Conservation (phyloP, 805 yeast species). For the Blastobotrys parvus region DNA sequence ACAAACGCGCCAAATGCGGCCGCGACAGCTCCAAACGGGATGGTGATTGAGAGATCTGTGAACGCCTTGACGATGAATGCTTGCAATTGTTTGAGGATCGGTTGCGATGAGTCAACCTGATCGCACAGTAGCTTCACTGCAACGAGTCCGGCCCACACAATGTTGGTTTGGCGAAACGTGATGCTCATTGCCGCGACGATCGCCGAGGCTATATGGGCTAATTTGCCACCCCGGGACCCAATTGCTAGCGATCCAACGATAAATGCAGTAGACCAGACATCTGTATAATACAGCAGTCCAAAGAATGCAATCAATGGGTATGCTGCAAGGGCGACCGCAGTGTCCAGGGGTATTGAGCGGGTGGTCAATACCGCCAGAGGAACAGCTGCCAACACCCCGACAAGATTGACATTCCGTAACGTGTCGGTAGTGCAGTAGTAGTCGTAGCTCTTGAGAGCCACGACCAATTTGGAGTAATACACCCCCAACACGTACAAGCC, state of each 20-base stretch:
- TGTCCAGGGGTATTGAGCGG: conserved; percentile 6
- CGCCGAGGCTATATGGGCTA: background rate
- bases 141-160: conserved; percentile 71
- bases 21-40: conserved; percentile 37
- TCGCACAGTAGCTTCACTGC: conserved; percentile 28
- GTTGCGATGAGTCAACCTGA: background rate
- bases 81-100: background rate
- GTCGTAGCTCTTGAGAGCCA: conserved; percentile 6
- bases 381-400: conserved; percentile 31
- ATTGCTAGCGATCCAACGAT: conserved; percentile 47
- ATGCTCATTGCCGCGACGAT: conserved; percentile 49
- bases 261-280: conserved; percentile 79
- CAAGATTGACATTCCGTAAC: conserved; percentile 50
- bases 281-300: conserved; percentile 80
- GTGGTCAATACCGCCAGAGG: conserved; percentile 28
- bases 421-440: conserved; percentile 27
- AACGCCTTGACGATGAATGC: conserved; percentile 1
- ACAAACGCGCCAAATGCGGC: conserved; percentile 50
- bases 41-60: conserved; percentile 5
- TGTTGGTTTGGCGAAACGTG: conserved; percentile 82
- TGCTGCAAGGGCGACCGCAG: conserved; percentile 24
- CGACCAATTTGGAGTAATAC: conserved; percentile 16
- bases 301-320: conserved; percentile 70
- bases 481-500: conserved; percentile 60
- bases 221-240: background rate